Evolutionary conservation across 176 grass and related monocot genomes (phyloP), one percentile per base, ranked within the genome.

Genomic region (Chloris gayana): DNA sequence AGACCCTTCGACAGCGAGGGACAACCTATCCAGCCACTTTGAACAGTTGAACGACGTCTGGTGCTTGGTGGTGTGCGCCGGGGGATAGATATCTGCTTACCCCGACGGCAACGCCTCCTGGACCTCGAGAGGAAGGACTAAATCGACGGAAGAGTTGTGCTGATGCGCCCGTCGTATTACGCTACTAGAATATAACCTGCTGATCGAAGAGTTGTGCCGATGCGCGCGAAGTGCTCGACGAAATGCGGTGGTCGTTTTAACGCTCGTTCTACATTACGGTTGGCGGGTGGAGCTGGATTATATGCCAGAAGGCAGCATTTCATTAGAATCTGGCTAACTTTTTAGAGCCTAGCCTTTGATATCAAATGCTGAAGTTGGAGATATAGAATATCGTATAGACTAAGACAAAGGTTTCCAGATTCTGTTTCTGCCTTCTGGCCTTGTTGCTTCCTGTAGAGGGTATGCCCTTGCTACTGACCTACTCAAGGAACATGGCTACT

Each of bases 391-490:
- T 41, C 82, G 70, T 67, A 74, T 74, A 41, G 33, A 17, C 71
- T 84, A 69, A 69, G 13, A 38, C 38, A 32, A 60, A 51, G 78
- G 51, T 26, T 33, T 62, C 24, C 13, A 24, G 76, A 85, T 93
- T 81, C 15, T 82, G 59, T 70, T 17, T 39, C 35, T 72, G 31
- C 24, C 58, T 83, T 35, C 1, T 37, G 61, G 9, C 70, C 51
- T 95, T 92, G 85, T 95, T 95, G 85, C 93, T 95, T 85, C 69
- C 9, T 78, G 49, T 53, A 3, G 12, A 70, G 70, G 82, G 46
- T 73, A 91, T 91, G 49, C 80, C 79, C 80, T 82, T 60, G 66
- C 18, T 30, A 12, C 51, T 84, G 32, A 26, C 61, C 80, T 84
- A 84, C 81, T 69, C 86, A 84, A 84, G 62, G 69, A 79, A 88